Base-by-base conservation (phyloP, 140 eudicot species). In the Oenanthe javanica region DNA sequence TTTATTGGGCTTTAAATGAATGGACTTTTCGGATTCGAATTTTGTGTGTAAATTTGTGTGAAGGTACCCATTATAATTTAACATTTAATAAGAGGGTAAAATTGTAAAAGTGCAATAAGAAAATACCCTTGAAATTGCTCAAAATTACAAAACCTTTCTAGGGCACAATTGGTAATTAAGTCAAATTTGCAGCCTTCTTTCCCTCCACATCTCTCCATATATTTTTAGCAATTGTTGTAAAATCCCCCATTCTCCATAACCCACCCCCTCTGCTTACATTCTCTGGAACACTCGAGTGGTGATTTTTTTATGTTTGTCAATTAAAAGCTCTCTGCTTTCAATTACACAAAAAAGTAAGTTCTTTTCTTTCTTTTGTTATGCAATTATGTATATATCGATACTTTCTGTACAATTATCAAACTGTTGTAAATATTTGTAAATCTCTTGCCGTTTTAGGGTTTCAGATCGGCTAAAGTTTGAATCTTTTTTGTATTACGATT, bases 381-480 rank as follows among this genome's bases (percentile, higher is more conserved):
- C n/a, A 69, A 69, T 69, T 69, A 4, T 36, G 0, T 67, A 11
- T 13, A 27, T 0, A 31, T 31, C 74, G 74, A 69, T 13, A 2
- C n/a, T 38, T 69, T 69, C 1, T 69, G 71, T 63, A 11, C 25
- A 23, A 9, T 69, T 69, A 38, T 66, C 21, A 7, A 36, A 14
- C 71, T 23, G 5, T 25, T 23, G 40, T 63, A 25, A 14, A 23
- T 63, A 2, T 15, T 67, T 69, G 2, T 69, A 14, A 14, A 69
- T 36, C 74, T 31, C 19, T 38, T 12, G 10, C 9, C 16, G 25
- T 36, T 69, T 38, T 69, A 69, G 74, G 74, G 74, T 69, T 69
- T 69, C 74, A 36, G 74, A 69, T 69, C 74, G 74, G 21, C n/a
- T 38, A 5, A 69, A 69, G 74, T 31, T 69, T 69, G 47, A 69